Evolutionary conservation across 345 rosid species (phyloP).

Genomic region (Durio zibethinus): DNA sequence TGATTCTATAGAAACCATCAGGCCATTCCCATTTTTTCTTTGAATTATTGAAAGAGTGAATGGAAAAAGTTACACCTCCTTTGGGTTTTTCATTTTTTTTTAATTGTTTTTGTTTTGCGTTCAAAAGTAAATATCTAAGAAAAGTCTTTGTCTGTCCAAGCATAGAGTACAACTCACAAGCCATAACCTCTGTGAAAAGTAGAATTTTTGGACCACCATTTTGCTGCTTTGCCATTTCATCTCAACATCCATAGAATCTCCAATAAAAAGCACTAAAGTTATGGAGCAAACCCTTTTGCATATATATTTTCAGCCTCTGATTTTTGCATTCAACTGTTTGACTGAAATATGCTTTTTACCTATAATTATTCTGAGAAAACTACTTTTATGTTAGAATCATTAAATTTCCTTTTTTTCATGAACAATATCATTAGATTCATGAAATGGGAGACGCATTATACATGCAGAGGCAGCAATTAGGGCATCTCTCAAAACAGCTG

Average conservation of each 20-base stretch:
- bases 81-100: not conserved
- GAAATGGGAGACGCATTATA: conserved; percentile 7
- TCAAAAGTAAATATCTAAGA: conserved; percentile 37
- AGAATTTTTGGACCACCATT: conserved; percentile 46
- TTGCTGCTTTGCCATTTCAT: conserved; percentile 16
- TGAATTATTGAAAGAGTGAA: not conserved
- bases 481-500: not conserved
- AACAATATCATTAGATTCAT: not conserved
- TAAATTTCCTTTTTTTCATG: not conserved
- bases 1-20: not conserved
- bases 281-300: conserved; percentile 25
- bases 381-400: not conserved
- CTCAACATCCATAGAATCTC: conserved; percentile 28
- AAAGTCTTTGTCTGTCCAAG: conserved; percentile 41
- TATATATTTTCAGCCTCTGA: conserved; percentile 12
- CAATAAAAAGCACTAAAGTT: conserved; percentile 28
- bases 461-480: not conserved
- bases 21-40: not conserved
- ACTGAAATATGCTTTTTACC: not conserved
- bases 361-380: not conserved
- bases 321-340: conserved; percentile 18
- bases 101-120: not conserved
- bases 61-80: conserved; percentile 12
- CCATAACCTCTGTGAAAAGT: conserved; percentile 33
- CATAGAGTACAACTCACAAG: conserved; percentile 34